Base-by-base conservation (phyloP, 257 asterid genomes). In the Primulina huaijiensis region DNA sequence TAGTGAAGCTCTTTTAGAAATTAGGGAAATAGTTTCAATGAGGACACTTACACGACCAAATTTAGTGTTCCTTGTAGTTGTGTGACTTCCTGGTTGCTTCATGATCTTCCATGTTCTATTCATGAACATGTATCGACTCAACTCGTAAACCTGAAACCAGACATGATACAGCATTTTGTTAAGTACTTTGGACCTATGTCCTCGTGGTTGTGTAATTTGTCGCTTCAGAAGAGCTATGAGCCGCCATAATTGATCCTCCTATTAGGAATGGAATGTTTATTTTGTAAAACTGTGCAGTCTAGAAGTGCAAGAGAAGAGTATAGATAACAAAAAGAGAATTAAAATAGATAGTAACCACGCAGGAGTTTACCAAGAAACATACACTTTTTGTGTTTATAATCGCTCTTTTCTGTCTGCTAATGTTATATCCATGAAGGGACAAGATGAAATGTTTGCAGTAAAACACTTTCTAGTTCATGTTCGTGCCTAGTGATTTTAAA, bases 401-500 rank as follows among this genome's bases (percentile, higher is more conserved):
- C 21, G 8, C 20, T 17, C 8, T 16, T 50, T 17, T 2, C 2
- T 16, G 57, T 50, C 4, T 50, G 57, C 20, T 14, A 5, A 16
- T 2, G 20, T 16, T 50, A 50, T 20, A 14, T 17, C 57, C 57
- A 50, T 17, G 1, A 50, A 50, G 57, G 8, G 57, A 50, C 21
- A 50, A 50, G 57, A 16, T 50, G 57, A 16, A 50, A 50, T 50
- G 57, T 50, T 50, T 50, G 20, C 57, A 50, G 8, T 50, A 16
- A 50, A 50, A 2, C 7, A 50, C n/a, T 50, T 4, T 50, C 4
- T 50, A 17, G 57, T 50, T 17, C 57, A 50, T 50, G 57, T 50
- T 50, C 20, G 20, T 50, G 57, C 8, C 57, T 50, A 50, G 6
- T 70, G 21, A 75, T 10, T 57, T 30, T 40, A 64, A 43, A 56